Base-by-base conservation (phyloP, 225 moss, liverwort and hornwort genomes). In the Neckera pumila region DNA sequence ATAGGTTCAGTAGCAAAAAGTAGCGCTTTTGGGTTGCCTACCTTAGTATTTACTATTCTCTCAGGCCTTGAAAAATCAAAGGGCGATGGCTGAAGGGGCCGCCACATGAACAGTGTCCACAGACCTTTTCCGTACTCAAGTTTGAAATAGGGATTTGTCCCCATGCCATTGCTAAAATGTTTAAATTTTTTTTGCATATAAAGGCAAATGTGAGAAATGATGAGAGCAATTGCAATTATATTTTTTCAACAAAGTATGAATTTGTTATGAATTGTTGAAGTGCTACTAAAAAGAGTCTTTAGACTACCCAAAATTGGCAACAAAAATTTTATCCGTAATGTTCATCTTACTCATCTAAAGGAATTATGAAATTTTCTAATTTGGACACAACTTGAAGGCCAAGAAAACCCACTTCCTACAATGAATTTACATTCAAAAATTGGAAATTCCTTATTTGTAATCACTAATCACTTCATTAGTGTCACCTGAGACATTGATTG, bases 361-460 rank as follows among this genome's bases (percentile, higher is more conserved):
- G 1, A 34, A 3, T 64, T 2, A 64, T 5, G 10, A 5, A 34
- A 34, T 34, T 34, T 64, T 34, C 17, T 64, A 64, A 33, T 10
- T 0, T 64, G 2, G 1, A 9, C 10, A 9, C 5, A 34, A 34
- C 1, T 10, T 34, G 34, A 10, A 64, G 5, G 5, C 18, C 5
- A 33, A 8, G 34, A 9, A 34, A 34, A 64, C 17, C 0, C 5
- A 18, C 3, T 34, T 18, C 2, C 0, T 64, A 0, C 0, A 64
- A 17, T 64, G 64, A 64, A 64, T 64, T 33, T 5, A 5, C 17
- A 33, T 0, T 64, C 9, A 34, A 64, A 34, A 65, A 10, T 5
- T 34, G 1, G 2, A 64, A 4, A 17, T 47, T 33, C 5, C 5
- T 64, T n/a, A n/a, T 33, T 17, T 9, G 2, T 10, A 65, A 1